A percentile compares a stretch with the other conserved stretches of the same genome.
These are phyloP conservation scores for Hygrocybe coccinea DNA, from an alignment of 768 basidiomycete species.

Conservation along the genomic window DNA sequence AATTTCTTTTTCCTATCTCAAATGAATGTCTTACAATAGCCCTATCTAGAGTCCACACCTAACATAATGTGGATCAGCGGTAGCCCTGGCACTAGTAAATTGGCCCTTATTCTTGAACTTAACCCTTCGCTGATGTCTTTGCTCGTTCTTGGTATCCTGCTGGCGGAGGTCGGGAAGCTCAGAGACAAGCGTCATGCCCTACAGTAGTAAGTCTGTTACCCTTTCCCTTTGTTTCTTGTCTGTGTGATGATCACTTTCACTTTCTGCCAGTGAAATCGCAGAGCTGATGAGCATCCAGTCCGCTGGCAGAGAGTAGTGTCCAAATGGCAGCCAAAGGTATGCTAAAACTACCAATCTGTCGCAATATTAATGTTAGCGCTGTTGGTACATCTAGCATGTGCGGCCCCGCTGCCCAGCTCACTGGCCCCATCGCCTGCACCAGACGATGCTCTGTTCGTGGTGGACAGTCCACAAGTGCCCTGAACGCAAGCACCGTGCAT, in stretches of 20 bases:
- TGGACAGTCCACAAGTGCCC: conserved; percentile 64
- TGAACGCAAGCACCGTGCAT: conserved; percentile 46
- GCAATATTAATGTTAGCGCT: background rate
- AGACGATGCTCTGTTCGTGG: conserved; percentile 51
- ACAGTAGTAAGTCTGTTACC: conserved; percentile 74
- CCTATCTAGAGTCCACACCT: background rate
- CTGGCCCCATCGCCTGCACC: conserved; percentile 43
- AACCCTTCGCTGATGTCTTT: too few relatives aligned
- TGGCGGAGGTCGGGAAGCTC: conserved; percentile 66
- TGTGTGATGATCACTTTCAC: background rate
- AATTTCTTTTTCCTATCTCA: too few relatives aligned
- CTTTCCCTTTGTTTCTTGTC: background rate
- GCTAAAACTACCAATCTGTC: conserved; percentile 12
- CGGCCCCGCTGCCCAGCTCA: conserved; percentile 35
- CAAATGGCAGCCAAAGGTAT: conserved; percentile 65
- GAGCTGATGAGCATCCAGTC: conserved; percentile 79
- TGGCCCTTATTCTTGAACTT: background rate
- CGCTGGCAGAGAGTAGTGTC: conserved; percentile 70
- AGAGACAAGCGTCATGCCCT: conserved; percentile 69
- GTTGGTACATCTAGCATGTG: conserved; percentile 5
- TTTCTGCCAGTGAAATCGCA: conserved; percentile 75
- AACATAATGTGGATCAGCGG: background rate
- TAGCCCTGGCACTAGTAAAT: conserved; percentile 1
- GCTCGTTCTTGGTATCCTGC: too few relatives aligned
- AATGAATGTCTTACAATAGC: too few relatives aligned